Evolutionary conservation across 2,329 filamentous ascomycete species (phyloP), one percentile per base, ranked within the genome.

Genomic region (Escovopsis sp.): DNA sequence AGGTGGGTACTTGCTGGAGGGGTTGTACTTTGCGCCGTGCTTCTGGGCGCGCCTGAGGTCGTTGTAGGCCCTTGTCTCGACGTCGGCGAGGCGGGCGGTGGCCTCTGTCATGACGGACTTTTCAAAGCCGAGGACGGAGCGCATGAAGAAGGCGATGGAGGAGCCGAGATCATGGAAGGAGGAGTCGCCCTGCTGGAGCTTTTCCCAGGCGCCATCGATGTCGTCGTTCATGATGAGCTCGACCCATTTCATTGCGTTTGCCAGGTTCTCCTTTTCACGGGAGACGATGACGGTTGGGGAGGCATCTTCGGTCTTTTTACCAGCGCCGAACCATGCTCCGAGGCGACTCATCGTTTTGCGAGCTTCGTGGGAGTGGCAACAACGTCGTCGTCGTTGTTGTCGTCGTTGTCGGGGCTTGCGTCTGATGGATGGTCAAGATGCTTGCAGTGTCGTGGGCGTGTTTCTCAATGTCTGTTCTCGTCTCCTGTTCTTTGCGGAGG

Each of bases 31-130:
- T 16, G 50, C 48, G 3, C 65, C 62, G 31, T 79, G 75, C 44
- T 75, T 77, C 49, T 85, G 71, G 2, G 82, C 81, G 52, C 73
- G 75, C 48, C 79, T 76, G 56, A 84, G 77, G 45, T 92, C 83
- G 35, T 75, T 70, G 62, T 75, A 79, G 4, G 87, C 81, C 35
- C 72, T 68, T 21, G 70, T 74, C 59, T 96, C 88, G 38, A 84
- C 84, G 31, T 80, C 74, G 34, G 68, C 68, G 18, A 98, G 66
- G 33, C 74, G 70, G 18, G 74, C 68, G 12, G 75, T 73, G 16
- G 90, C 85, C 62, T 92, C 76, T 38, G 74, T 75, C 79, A 96
- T 90, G 44, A 92, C 69, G 4, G 90, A 77, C 55, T 92, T 87
- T 58, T 96, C 90, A 48, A 94, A 90, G 2, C 87, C 87, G 1